A percentile compares a stretch with the other conserved stretches of the same genome.
Conservation (phyloP, 2,329 filamentous ascomycete species). For the Onygenales sp. region DNA sequence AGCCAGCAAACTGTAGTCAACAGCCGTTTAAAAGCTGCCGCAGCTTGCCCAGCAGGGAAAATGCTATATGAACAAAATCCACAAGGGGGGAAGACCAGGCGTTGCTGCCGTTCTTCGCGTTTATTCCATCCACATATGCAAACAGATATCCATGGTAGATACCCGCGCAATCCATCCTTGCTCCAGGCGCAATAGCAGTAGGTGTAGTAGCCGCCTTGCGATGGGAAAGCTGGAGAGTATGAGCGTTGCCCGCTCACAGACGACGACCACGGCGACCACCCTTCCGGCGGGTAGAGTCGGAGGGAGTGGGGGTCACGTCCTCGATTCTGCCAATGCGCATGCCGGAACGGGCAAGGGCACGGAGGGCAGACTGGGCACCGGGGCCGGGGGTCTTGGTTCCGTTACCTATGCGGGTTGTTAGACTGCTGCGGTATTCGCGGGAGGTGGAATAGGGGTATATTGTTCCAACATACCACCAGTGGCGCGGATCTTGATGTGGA, state of each 20-base stretch:
- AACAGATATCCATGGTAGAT: conserved; percentile 20
- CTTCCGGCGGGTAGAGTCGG: conserved; percentile 99
- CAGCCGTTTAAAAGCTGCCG: neutral
- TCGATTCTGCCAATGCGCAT: conserved; percentile 99
- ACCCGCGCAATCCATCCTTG: conserved; percentile 24
- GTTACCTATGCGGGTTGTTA: conserved; percentile 54
- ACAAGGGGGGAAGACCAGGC: conserved; percentile 42
- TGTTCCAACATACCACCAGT: conserved; percentile 67
- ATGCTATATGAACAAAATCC: conserved; percentile 3
- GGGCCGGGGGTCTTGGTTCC: conserved; percentile 99
- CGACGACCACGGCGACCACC: conserved; percentile 99
- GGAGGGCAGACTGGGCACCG: conserved; percentile 97
- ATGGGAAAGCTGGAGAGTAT: conserved; percentile 5
- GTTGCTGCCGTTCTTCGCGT: conserved; percentile 44
- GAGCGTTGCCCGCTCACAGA: conserved; percentile 60
- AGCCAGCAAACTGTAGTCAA: conserved; percentile 1
- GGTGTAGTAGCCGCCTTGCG: neutral
- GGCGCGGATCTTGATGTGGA: conserved; percentile 99
- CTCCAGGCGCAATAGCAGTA: conserved; percentile 12
- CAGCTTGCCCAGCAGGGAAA: conserved; percentile 1
- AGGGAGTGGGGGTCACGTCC: conserved; percentile 98
- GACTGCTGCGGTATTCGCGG: neutral
- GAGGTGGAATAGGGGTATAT: neutral
- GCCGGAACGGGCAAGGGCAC: conserved; percentile 94
- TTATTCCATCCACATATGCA: conserved; percentile 39